These are phyloP conservation scores for Fusarium bulbicola DNA, from an alignment of 2,329 filamentous ascomycete species.

Conservation along the genomic window DNA sequence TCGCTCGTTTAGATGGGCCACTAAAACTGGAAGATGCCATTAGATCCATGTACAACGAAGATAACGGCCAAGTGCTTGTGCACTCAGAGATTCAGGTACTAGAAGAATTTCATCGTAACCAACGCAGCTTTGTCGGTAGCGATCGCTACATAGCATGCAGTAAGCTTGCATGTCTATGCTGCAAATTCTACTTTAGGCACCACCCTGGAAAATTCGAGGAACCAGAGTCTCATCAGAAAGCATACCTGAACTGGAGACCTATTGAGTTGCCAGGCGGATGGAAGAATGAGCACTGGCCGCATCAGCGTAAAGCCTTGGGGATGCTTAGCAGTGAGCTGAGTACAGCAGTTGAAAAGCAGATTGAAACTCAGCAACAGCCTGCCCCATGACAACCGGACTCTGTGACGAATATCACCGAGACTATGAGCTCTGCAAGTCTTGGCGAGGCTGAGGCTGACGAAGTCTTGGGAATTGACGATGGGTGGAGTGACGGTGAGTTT, in stretches of 20 bases:
- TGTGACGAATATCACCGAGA: slow-evolving; percentile 23
- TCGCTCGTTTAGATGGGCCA: slow-evolving; percentile 1
- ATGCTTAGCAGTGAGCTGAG: slow-evolving; percentile 19
- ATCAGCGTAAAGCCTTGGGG: slow-evolving; percentile 18
- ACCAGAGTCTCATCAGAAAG: slow-evolving; percentile 51
- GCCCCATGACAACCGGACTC: slow-evolving; percentile 23
- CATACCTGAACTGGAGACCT: slow-evolving; percentile 53
- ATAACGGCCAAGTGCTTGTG: slow-evolving; percentile 38
- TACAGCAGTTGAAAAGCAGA: slow-evolving; percentile 2
- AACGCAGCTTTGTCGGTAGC: slow-evolving; percentile 47
- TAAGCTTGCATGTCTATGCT: slow-evolving; percentile 62
- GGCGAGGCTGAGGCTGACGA: slow-evolving; percentile 9
- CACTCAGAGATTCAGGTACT: slow-evolving; percentile 46
- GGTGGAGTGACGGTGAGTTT: not conserved
- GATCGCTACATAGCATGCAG: slow-evolving; percentile 61
- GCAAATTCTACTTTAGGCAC: slow-evolving; percentile 54
- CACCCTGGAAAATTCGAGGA: slow-evolving; percentile 48
- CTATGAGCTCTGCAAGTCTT: not conserved
- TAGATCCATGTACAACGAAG: slow-evolving; percentile 7
- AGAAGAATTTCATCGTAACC: slow-evolving; percentile 53
- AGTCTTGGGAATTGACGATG: not conserved
- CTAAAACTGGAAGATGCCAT: slow-evolving; percentile 9
- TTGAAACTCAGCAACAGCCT: not conserved
- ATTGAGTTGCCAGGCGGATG: slow-evolving; percentile 11
- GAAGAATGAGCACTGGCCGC: slow-evolving; percentile 3